A percentile compares a stretch with the other conserved stretches of the same genome.
Evolutionary conservation across 192 early-diverging fungal genomes (phyloP).

Genomic region (Coemansia sp.): DNA sequence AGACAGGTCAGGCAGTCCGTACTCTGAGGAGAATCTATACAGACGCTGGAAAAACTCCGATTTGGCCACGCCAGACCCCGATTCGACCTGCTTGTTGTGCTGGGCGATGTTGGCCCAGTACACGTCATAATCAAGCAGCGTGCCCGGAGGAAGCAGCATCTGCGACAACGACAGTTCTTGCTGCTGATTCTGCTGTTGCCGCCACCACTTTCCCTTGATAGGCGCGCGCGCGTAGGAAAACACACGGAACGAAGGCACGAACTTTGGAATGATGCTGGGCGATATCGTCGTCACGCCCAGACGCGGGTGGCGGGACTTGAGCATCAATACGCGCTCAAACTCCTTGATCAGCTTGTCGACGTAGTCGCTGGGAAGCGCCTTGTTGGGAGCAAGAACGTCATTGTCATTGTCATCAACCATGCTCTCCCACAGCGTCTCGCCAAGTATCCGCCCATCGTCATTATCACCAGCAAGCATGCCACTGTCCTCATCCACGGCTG

Average conservation of each 20-base stretch:
- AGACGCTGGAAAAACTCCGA: conserved; percentile 23
- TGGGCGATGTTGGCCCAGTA: conserved; percentile 40
- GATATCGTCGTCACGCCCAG: conserved; percentile 54
- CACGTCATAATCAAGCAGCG: conserved; percentile 51
- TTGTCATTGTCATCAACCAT: conserved; percentile 33
- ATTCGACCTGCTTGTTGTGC: conserved; percentile 17
- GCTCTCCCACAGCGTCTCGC: conserved; percentile 22
- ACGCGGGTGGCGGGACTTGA: conserved; percentile 10
- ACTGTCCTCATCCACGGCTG: background rate
- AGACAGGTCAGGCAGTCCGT: conserved; percentile 31
- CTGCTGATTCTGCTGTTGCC: background rate
- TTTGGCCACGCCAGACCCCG: background rate
- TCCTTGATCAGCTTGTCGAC: conserved; percentile 35
- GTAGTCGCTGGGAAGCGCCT: conserved; percentile 32
- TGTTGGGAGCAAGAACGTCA: background rate
- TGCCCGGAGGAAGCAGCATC: conserved; percentile 23
- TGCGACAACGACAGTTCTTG: background rate
- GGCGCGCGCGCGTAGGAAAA: conserved; percentile 47
- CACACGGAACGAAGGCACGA: conserved; percentile 64
- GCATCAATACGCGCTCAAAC: conserved; percentile 36
- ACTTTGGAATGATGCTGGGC: conserved; percentile 67
- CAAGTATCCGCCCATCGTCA: background rate
- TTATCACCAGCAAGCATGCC: no score
- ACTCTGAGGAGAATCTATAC: conserved; percentile 33
- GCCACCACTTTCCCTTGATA: background rate